Percentiles rank a stretch among this genome's conserved stretches.
phyloP scores from a whole-genome alignment of 2,329 filamentous ascomycete species.

The Fusarium sp. region DNA sequence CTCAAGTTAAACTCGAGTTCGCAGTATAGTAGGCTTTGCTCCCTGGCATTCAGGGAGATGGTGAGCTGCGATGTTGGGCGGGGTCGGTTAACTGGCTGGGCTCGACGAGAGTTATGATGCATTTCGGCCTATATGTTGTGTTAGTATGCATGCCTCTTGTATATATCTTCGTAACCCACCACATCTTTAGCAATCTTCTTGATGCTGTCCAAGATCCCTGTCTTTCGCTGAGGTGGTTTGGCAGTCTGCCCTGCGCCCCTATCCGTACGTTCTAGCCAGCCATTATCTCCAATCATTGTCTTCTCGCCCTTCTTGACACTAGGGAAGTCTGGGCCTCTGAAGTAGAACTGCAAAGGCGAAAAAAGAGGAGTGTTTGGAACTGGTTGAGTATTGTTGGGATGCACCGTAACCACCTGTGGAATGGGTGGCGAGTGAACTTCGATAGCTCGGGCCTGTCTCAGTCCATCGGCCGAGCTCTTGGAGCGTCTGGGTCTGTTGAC shows the following conservation, averaged over 20 bases:
- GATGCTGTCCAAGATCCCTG: constrained; percentile 58
- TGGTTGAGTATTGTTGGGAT: constrained; percentile 6
- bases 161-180: constrained; percentile 50
- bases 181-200: constrained; percentile 66
- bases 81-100: constrained; percentile 48
- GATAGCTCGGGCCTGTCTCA: constrained; percentile 25
- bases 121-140: constrained; percentile 51
- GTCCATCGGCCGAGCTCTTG: constrained; percentile 46
- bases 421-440: constrained; percentile 26
- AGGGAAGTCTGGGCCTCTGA: constrained; percentile 54
- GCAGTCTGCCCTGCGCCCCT: constrained; percentile 36
- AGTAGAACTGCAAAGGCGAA: constrained; percentile 58
- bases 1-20: constrained; percentile 68
- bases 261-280: constrained; percentile 64
- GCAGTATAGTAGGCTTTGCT: constrained; percentile 69
- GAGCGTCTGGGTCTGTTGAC: constrained; percentile 43
- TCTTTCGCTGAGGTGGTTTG: constrained; percentile 52
- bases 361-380: constrained; percentile 47
- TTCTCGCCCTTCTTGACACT: constrained; percentile 58
- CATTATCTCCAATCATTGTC: constrained; percentile 64
- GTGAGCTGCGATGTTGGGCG: constrained; percentile 49
- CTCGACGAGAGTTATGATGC: constrained; percentile 49
- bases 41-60: constrained; percentile 65
- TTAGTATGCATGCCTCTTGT: not conserved
- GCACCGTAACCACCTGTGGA: constrained; percentile 27